Evolutionary conservation across 176 grass and related monocot genomes (phyloP).

Genomic region (Triticum dicoccoides): DNA sequence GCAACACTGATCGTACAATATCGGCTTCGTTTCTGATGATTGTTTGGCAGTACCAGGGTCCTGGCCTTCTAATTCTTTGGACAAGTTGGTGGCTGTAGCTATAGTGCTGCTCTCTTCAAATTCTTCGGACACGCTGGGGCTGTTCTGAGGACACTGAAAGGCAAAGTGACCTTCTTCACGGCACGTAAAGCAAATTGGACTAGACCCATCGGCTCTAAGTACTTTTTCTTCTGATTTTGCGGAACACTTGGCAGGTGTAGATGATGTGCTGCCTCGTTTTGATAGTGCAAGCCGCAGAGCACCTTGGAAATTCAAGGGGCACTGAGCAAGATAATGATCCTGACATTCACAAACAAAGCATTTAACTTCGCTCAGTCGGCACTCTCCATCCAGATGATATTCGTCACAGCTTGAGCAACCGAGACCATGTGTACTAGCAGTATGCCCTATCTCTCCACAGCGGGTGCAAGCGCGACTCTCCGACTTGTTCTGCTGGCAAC

Average conservation of each 20-base stretch:
- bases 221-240: not conserved
- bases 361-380: not conserved
- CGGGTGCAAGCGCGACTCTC: not conserved
- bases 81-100: too few species aligned
- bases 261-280: not conserved
- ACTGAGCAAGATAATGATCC: slow-evolving; percentile 19
- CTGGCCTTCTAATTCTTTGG: too few species aligned
- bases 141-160: too few species aligned
- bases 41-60: not conserved
- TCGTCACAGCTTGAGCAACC: slow-evolving; percentile 2
- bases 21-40: not conserved
- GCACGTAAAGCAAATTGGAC: too few species aligned
- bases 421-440: slow-evolving; percentile 1
- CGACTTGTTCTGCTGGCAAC: slow-evolving; percentile 9
- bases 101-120: too few species aligned
- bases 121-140: too few species aligned
- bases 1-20: not conserved
- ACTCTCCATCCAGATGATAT: not conserved
- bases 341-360: not conserved
- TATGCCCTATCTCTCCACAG: slow-evolving; percentile 22
- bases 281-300: not conserved
- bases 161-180: too few species aligned
- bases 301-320: not conserved
- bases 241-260: not conserved
- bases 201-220: not conserved